These are phyloP conservation scores for Biscogniauxia sp. DNA, from an alignment of 2,329 filamentous ascomycete genomes.

Conservation along the genomic window DNA sequence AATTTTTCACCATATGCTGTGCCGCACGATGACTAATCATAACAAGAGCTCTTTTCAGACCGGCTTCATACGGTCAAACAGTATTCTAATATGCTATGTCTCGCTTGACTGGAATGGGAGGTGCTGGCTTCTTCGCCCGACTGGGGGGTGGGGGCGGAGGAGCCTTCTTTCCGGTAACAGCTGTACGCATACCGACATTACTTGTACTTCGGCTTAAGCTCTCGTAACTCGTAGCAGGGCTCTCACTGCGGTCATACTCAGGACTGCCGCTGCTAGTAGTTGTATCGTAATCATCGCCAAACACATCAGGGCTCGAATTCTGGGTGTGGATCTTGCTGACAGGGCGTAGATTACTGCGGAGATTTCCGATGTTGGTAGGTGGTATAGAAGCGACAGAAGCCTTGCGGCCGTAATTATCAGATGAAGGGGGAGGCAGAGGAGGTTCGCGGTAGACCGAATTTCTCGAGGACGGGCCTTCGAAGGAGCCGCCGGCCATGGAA, in stretches of 20 bases:
- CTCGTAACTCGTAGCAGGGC: constrained; percentile 55
- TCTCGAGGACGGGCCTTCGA: constrained; percentile 20
- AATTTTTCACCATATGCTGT: background rate
- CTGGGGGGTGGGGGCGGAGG: constrained; percentile 47
- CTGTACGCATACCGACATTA: constrained; percentile 29
- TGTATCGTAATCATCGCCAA: constrained; percentile 50
- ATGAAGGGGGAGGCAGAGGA: constrained; percentile 23
- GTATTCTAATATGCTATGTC: constrained; percentile 23
- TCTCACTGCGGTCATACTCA: constrained; percentile 51
- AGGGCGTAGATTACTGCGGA: constrained; percentile 45
- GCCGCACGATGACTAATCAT: background rate
- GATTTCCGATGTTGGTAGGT: constrained; percentile 33
- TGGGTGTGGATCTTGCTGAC: constrained; percentile 42
- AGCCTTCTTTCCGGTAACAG: constrained; percentile 35
- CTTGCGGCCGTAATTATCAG: constrained; percentile 22
- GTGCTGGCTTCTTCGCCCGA: constrained; percentile 53
- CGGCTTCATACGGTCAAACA: background rate
- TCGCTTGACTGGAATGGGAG: constrained; percentile 45
- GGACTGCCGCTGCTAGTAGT: constrained; percentile 51
- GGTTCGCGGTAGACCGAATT: constrained; percentile 28
- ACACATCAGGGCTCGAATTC: constrained; percentile 42
- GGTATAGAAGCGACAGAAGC: constrained; percentile 20
- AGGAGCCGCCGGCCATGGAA: constrained; percentile 20
- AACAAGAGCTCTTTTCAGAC: background rate
- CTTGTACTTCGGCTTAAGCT: constrained; percentile 50